Percentiles rank a stretch among this genome's conserved stretches.
Conservation (phyloP, 1,284 basidiomycete genomes). For the Tranzscheliella williamsii region DNA sequence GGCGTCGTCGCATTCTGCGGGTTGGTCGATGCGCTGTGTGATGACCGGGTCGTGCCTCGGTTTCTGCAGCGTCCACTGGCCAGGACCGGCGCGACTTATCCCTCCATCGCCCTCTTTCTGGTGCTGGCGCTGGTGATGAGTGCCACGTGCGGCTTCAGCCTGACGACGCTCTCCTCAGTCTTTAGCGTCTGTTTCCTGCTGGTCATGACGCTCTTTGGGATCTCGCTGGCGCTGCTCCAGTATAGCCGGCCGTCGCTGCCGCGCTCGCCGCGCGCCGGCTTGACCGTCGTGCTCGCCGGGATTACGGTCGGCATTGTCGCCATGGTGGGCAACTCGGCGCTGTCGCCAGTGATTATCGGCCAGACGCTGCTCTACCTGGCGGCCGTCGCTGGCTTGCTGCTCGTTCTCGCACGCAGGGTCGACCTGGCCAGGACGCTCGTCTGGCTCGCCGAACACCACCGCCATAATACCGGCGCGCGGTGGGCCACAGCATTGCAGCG, state of each 20-base stretch:
- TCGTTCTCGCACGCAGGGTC: constrained; percentile 66
- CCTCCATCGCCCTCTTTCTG: constrained; percentile 67
- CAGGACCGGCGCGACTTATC: constrained; percentile 66
- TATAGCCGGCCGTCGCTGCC: constrained; percentile 70
- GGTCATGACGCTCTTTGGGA: constrained; percentile 70
- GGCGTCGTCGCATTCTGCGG: constrained; percentile 38
- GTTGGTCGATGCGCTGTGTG: constrained; percentile 28
- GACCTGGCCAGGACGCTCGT: constrained; percentile 66
- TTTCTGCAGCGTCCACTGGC: constrained; percentile 66
- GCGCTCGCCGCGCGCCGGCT: constrained; percentile 63
- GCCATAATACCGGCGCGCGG: constrained; percentile 29
- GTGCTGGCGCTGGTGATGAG: constrained; percentile 68
- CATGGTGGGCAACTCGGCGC: constrained; percentile 50
- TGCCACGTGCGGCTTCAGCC: constrained; percentile 67
- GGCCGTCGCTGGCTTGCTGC: constrained; percentile 64
- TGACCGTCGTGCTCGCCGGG: constrained; percentile 63
- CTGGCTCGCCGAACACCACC: constrained; percentile 71
- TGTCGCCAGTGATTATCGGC: constrained; percentile 67
- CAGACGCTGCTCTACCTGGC: constrained; percentile 61
- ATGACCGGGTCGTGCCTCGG: constrained; percentile 68
- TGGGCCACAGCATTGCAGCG: constrained; percentile 60
- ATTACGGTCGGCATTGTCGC: constrained; percentile 70
- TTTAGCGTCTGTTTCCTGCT: constrained; percentile 68
- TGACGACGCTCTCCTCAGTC: constrained; percentile 56
- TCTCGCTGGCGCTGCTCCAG: constrained; percentile 69